phyloP scores from a whole-genome alignment of 2,329 filamentous ascomycete species.

The Podosphaera xanthii region DNA sequence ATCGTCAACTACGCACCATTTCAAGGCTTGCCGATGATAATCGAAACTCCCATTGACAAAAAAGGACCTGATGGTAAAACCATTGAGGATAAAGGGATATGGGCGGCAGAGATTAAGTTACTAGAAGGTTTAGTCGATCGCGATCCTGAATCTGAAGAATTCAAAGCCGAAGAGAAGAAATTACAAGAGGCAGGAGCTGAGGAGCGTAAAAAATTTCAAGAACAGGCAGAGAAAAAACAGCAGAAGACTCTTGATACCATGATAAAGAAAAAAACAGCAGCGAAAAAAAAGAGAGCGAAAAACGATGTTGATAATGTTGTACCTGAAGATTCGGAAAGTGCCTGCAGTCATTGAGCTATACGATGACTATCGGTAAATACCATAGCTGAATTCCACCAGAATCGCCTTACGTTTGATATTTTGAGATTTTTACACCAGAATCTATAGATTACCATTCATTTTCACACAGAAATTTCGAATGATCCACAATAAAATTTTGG shows the following conservation, averaged over 20 bases:
- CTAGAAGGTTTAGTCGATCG: conserved; percentile 73
- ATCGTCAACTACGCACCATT: conserved; percentile 66
- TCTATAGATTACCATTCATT: too few relatives aligned
- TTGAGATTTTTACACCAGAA: too few relatives aligned
- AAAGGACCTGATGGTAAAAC: conserved; percentile 41
- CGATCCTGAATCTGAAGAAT: conserved; percentile 54
- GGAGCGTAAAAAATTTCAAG: conserved; percentile 54
- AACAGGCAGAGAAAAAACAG: conserved; percentile 54
- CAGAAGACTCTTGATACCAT: conserved; percentile 20
- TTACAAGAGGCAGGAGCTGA: conserved; percentile 43
- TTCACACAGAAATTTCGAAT: too few relatives aligned
- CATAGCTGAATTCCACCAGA: too few relatives aligned
- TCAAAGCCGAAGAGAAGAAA: conserved; percentile 37
- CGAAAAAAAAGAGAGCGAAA: conserved; percentile 18
- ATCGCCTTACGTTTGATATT: too few relatives aligned
- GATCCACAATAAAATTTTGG: too few relatives aligned
- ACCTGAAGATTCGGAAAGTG: conserved; percentile 9
- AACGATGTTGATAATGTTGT: conserved; percentile 15
- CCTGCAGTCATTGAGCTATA: conserved; percentile 11
- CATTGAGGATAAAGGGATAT: conserved; percentile 58
- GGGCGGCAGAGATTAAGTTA: conserved; percentile 87
- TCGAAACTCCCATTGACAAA: conserved; percentile 83
- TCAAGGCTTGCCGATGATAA: conserved; percentile 63
- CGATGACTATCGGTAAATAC: too few relatives aligned
- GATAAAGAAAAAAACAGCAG: conserved; percentile 17